Evolutionary conservation across 257 asterid genomes (phyloP), one percentile per base, ranked within the genome.

Genomic region (Solanum dulcamara): DNA sequence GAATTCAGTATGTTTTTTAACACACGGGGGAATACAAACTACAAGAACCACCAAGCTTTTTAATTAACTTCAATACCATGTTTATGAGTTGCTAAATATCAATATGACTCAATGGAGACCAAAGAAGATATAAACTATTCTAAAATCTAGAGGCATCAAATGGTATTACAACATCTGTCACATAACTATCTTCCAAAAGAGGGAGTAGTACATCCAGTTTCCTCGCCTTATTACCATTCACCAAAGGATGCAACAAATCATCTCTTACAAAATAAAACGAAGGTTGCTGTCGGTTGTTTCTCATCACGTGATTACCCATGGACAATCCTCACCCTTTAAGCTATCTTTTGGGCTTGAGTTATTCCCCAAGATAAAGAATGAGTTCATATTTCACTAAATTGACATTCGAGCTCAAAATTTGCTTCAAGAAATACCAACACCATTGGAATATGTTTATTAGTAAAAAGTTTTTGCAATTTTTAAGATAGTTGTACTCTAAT

Each of bases 221-320:
- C 85, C 99, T 91, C 18, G 97, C 96, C 89, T 96, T 96, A 89
- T 95, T 96, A 44, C 99, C 99, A 89, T 96, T 96, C 83, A 93
- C 93, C 87, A 96, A 88, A 62, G 98, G 98, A 89, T 96, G 99
- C 92, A 94, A 64, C 86, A 94, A 90, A 85, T 96, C 99, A 89
- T 96, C 98, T 87, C 99, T 92, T 71, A 94, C 93, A 62, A 96
- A 92, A 88, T 92, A 93, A 91, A 96, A 96, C 0, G 96, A 93
- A 42, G 91, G 88, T 84, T 84, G 55, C 4, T 80, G 55, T 3
- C 66, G 88, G 44, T 75, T 75, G 80, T 79, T 89, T 24, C 72
- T 89, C 64, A 14, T 46, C 81, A 84, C 50, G 30, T 82, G 83
- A 88, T 89, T 92, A 83, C 93, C 96, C 66, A 90, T 86, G 83